Percentiles rank a stretch among this genome's conserved stretches.
These are phyloP conservation scores for Fusarium vanettenii DNA, from an alignment of 2,329 filamentous ascomycete genomes.

Conservation along the genomic window DNA sequence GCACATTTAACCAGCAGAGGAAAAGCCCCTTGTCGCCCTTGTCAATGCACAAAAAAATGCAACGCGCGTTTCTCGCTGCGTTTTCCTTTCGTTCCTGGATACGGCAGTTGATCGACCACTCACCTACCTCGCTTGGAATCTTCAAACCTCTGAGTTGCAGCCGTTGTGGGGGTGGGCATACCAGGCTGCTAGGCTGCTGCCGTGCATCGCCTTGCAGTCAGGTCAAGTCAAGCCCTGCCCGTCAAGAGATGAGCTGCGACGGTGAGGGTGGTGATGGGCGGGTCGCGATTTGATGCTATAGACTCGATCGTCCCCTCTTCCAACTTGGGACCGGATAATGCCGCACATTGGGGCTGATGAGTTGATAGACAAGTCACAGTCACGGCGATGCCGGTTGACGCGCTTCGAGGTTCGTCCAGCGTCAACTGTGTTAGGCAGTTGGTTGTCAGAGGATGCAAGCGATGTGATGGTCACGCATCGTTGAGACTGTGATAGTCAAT, in stretches of 20 bases:
- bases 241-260: slow-evolving; percentile 5
- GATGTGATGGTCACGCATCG: slow-evolving; percentile 22
- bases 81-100: slow-evolving; percentile 13
- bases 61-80: not conserved
- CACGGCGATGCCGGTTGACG: slow-evolving; percentile 3
- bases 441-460: slow-evolving; percentile 12
- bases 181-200: slow-evolving; percentile 11
- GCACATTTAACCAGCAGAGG: not conserved
- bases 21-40: not conserved
- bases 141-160: slow-evolving; percentile 30
- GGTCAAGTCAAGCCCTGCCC: not conserved
- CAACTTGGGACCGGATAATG: not conserved
- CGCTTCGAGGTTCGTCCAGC: not conserved
- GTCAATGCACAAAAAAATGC: not conserved
- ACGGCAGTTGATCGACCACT: slow-evolving; percentile 26
- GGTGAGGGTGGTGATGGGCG: slow-evolving; percentile 7
- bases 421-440: not conserved
- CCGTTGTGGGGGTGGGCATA: slow-evolving; percentile 27
- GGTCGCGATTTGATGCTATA: not conserved
- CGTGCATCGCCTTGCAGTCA: not conserved
- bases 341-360: not conserved
- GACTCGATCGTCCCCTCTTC: not conserved
- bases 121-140: slow-evolving; percentile 12
- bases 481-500: slow-evolving; percentile 12
- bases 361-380: not conserved